A percentile compares a stretch with the other conserved stretches of the same genome.
phyloP scores from a whole-genome alignment of 257 asterid genomes.

The Asclepias syriaca region DNA sequence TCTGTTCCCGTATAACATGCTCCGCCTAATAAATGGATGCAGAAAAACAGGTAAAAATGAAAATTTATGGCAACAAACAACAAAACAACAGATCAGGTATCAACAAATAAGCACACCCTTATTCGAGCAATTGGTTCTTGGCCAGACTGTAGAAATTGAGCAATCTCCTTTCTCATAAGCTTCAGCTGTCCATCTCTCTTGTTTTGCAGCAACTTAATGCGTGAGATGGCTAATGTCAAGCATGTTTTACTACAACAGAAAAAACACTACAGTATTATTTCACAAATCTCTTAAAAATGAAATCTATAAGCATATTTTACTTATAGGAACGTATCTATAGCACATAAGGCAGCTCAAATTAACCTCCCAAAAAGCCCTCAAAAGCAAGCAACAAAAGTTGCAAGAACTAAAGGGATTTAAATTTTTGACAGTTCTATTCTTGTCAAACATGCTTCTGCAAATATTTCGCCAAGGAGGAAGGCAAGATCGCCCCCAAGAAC shows the following conservation, averaged over 20 bases:
- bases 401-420: neutral
- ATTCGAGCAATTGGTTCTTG: slow-evolving; percentile 90
- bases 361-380: neutral
- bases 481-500: neutral
- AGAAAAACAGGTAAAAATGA: neutral
- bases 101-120: slow-evolving; percentile 38
- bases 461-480: neutral
- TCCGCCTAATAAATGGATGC: slow-evolving; percentile 56
- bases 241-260: slow-evolving; percentile 72
- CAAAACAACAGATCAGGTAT: neutral
- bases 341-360: neutral
- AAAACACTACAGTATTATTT: slow-evolving; percentile 1
- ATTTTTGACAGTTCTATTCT: neutral
- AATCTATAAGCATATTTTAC: neutral
- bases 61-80: neutral
- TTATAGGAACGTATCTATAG: neutral
- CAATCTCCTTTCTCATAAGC: slow-evolving; percentile 85
- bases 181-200: slow-evolving; percentile 74
- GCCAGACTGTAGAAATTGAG: slow-evolving; percentile 82
- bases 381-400: neutral
- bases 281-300: neutral
- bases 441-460: neutral
- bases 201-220: slow-evolving; percentile 85
- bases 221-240: slow-evolving; percentile 76
- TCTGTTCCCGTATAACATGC: slow-evolving; percentile 85